phyloP scores from a whole-genome alignment of 805 yeast species.

The Monosporozyma yasuniensis region DNA sequence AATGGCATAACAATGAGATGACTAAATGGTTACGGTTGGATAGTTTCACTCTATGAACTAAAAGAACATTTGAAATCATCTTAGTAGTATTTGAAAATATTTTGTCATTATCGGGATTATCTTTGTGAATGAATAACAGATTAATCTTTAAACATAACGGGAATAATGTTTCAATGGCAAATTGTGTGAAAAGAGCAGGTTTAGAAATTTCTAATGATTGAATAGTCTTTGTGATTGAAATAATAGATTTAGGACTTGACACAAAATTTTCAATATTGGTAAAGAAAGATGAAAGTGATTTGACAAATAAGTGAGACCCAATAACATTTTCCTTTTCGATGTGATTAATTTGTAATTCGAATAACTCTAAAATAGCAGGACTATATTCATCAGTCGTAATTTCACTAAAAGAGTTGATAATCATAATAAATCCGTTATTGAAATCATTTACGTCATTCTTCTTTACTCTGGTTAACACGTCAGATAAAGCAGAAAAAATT shows the following conservation, averaged over 20 bases:
- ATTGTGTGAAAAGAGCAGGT: conserved; percentile 56
- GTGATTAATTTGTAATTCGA: conserved; percentile 10
- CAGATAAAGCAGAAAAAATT: conserved; percentile 18
- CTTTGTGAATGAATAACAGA: background rate
- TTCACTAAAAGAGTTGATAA: conserved; percentile 10
- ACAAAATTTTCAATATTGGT: conserved; percentile 13
- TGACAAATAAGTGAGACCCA: conserved; percentile 23
- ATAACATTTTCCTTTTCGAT: conserved; percentile 16
- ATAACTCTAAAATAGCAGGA: conserved; percentile 17
- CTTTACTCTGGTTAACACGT: conserved; percentile 7
- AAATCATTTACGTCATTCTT: conserved; percentile 7
- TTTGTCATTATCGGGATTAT: conserved; percentile 15
- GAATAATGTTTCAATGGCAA: conserved; percentile 49
- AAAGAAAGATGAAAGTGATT: conserved; percentile 27
- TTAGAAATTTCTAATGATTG: conserved; percentile 39
- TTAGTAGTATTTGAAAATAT: conserved; percentile 37
- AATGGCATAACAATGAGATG: conserved; percentile 37
- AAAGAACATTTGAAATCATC: conserved; percentile 49
- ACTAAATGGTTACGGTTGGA: conserved; percentile 67
- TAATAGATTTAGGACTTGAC: conserved; percentile 1
- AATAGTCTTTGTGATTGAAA: conserved; percentile 27
- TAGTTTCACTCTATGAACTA: conserved; percentile 62
- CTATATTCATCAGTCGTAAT: conserved; percentile 1
- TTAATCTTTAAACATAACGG: conserved; percentile 20
- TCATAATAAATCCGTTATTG: conserved; percentile 13